phyloP scores from a whole-genome alignment of 805 yeast genomes.

The Metschnikowia lunata region DNA sequence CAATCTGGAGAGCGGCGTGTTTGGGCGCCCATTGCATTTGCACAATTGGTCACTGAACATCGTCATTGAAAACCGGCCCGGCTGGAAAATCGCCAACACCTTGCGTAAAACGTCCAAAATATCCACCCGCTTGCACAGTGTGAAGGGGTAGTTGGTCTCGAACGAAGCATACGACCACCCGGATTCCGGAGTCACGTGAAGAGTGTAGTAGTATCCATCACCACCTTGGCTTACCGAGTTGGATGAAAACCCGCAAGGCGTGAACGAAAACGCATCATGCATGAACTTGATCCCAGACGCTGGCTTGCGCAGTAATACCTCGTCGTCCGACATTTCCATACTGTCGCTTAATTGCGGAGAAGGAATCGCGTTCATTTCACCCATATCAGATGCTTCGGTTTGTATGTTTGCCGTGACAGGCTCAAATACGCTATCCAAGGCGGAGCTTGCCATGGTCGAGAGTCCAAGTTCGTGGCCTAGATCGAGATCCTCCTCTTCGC shows the following conservation, averaged over 20 bases:
- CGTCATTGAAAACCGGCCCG: constrained; percentile 64
- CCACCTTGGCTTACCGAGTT: constrained; percentile 62
- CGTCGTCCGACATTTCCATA: constrained; percentile 22
- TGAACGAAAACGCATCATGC: constrained; percentile 85
- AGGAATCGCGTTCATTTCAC: constrained; percentile 21
- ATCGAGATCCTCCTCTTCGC: constrained; percentile 49
- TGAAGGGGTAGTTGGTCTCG: constrained; percentile 75
- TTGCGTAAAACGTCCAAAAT: constrained; percentile 54
- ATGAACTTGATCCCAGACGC: constrained; percentile 31
- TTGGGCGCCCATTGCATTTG: constrained; percentile 1
- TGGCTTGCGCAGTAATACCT: neutral
- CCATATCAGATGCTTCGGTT: neutral
- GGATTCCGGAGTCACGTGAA: constrained; percentile 90
- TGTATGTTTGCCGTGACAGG: neutral
- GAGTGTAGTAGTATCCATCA: constrained; percentile 58
- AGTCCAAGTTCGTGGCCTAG: constrained; percentile 77
- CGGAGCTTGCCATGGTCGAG: constrained; percentile 58
- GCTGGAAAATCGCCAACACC: constrained; percentile 64
- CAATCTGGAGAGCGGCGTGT: constrained; percentile 4
- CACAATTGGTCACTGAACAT: constrained; percentile 26
- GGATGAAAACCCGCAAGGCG: constrained; percentile 94
- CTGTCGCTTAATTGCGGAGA: constrained; percentile 32
- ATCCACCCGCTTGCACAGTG: constrained; percentile 30
- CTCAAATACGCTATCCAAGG: constrained; percentile 55
- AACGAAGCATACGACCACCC: constrained; percentile 97